A percentile compares a stretch with the other conserved stretches of the same genome.
Conservation (phyloP, 2,329 filamentous ascomycete genomes). For the Cladosporium sp. region DNA sequence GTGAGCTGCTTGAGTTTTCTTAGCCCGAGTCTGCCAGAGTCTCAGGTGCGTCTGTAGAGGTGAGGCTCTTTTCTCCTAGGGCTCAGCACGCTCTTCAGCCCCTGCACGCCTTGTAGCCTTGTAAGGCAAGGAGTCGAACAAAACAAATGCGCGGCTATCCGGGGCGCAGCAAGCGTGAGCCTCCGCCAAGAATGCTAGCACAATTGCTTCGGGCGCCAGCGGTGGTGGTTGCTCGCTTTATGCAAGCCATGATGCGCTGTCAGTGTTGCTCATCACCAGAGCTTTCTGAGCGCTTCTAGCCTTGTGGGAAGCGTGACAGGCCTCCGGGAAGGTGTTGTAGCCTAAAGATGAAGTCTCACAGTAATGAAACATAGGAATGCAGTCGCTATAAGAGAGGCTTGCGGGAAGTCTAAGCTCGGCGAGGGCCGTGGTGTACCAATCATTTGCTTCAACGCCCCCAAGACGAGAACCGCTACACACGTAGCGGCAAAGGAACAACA, state of each 20-base stretch:
- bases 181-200: neutral
- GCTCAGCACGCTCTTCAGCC: too few species aligned
- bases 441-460: neutral
- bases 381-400: neutral
- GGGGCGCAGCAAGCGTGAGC: too few species aligned
- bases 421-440: constrained; percentile 7
- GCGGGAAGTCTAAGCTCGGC: constrained; percentile 2
- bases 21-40: neutral
- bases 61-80: too few species aligned
- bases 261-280: neutral
- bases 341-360: constrained; percentile 1
- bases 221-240: too few species aligned
- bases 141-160: neutral
- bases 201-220: too few species aligned
- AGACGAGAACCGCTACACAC: constrained; percentile 3
- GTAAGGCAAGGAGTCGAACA: neutral
- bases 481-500: constrained; percentile 6
- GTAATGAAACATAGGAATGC: neutral
- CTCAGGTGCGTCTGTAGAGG: too few species aligned
- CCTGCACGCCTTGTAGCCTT: too few species aligned
- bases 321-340: neutral
- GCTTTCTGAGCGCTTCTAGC: neutral
- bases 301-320: neutral
- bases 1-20: neutral
- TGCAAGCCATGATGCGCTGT: constrained; percentile 4